phyloP scores from a whole-genome alignment of 306 rosid genomes.

The Cicer bijugum region DNA sequence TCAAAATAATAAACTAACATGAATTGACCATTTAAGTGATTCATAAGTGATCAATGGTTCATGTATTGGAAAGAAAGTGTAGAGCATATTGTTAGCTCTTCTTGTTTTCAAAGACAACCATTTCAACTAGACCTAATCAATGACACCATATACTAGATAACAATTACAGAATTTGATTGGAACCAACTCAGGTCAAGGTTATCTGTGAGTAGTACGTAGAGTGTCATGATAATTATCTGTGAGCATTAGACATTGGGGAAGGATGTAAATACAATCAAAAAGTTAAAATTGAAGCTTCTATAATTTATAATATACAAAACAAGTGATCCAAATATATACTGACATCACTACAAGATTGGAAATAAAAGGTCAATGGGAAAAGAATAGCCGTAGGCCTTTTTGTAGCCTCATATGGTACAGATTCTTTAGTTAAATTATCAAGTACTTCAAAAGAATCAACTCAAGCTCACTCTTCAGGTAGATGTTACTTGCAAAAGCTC shows the following conservation, averaged over 20 bases:
- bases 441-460: conserved; percentile 12
- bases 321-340: background rate
- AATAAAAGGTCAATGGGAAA: conserved; percentile 1
- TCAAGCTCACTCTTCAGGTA: conserved; percentile 53
- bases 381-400: background rate
- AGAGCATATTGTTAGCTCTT: too few relatives aligned
- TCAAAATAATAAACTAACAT: too few relatives aligned
- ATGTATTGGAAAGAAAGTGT: too few relatives aligned
- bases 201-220: background rate
- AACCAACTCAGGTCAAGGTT: background rate
- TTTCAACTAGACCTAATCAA: too few relatives aligned
- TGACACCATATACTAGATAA: too few relatives aligned
- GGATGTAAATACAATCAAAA: background rate
- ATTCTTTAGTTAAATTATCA: conserved; percentile 16
- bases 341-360: background rate
- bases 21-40: too few relatives aligned
- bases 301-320: conserved; percentile 8
- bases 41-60: too few relatives aligned
- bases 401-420: conserved; percentile 10
- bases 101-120: too few relatives aligned
- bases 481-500: conserved; percentile 75
- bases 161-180: background rate
- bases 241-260: background rate
- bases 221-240: too few relatives aligned
- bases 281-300: background rate